Evolutionary conservation across 805 yeast genomes (phyloP).

Genomic region (Hermanozyma aechmeae): DNA sequence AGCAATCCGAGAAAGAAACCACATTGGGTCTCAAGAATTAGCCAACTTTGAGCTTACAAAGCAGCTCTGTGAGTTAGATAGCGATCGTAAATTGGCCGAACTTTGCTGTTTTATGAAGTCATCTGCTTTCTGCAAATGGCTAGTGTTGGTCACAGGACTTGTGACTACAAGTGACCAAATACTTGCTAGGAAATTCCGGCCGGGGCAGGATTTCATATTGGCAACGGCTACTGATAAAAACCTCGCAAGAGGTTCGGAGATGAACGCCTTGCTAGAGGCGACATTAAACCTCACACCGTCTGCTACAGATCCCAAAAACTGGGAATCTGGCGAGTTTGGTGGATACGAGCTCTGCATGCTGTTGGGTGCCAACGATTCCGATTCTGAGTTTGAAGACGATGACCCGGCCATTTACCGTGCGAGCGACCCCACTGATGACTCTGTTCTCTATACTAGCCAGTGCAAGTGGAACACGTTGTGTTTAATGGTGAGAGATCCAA

Average conservation of each 20-base stretch:
- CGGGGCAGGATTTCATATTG: conserved; percentile 86
- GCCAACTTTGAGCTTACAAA: conserved; percentile 45
- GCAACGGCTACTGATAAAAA: conserved; percentile 57
- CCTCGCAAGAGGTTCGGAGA: conserved; percentile 26
- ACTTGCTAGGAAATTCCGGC: conserved; percentile 80
- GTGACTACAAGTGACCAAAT: conserved; percentile 57
- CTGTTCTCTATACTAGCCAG: conserved; percentile 69
- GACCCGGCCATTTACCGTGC: conserved; percentile 79
- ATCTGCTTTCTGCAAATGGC: conserved; percentile 59
- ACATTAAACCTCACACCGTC: conserved; percentile 75
- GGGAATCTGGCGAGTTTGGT: conserved; percentile 87
- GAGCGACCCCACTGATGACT: conserved; percentile 52
- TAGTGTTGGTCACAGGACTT: conserved; percentile 52
- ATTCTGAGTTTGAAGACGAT: conserved; percentile 41
- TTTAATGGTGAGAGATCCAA: conserved; percentile 72
- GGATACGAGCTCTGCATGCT: conserved; percentile 91
- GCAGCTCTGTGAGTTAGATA: conserved; percentile 1
- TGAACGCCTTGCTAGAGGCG: conserved; percentile 57
- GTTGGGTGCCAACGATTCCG: conserved; percentile 35
- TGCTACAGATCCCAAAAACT: conserved; percentile 44
- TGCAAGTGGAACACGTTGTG: conserved; percentile 78
- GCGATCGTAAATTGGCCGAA: conserved; percentile 33
- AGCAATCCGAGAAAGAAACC: conserved; percentile 20
- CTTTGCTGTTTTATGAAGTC: conserved; percentile 54
- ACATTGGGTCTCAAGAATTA: conserved; percentile 37